These are phyloP conservation scores for Hemisphaericaspora subhashii DNA, from an alignment of 1,139 yeast species.

Conservation along the genomic window DNA sequence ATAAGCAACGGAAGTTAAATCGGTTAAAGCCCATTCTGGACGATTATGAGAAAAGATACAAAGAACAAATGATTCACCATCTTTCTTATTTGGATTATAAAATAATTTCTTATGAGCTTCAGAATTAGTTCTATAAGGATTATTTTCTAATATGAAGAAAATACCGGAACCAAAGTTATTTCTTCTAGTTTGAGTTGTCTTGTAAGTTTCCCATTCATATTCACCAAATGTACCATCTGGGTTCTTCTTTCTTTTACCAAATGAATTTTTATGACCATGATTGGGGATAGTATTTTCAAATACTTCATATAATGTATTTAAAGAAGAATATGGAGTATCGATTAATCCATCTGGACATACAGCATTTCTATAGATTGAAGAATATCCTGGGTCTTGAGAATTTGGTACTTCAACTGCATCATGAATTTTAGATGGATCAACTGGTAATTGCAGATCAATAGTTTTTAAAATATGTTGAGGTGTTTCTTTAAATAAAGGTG, in stretches of 20 bases:
- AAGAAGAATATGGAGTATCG: slow-evolving; percentile 46
- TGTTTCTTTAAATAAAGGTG: slow-evolving; percentile 13
- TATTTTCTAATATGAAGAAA: slow-evolving; percentile 48
- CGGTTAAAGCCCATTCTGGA: slow-evolving; percentile 40
- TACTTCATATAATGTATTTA: slow-evolving; percentile 50
- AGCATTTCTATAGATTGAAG: slow-evolving; percentile 54
- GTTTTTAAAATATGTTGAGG: slow-evolving; percentile 11
- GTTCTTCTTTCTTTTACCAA: slow-evolving; percentile 49
- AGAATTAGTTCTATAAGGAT: slow-evolving; percentile 35
- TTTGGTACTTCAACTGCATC: slow-evolving; percentile 43
- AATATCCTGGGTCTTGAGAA: slow-evolving; percentile 47
- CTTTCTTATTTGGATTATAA: slow-evolving; percentile 23
- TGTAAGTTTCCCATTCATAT: slow-evolving; percentile 52
- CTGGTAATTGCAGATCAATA: slow-evolving; percentile 9
- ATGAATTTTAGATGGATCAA: slow-evolving; percentile 7
- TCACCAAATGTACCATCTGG: slow-evolving; percentile 44
- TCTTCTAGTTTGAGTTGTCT: slow-evolving; percentile 40
- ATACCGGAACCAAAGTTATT: slow-evolving; percentile 65
- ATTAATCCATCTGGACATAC: slow-evolving; percentile 39
- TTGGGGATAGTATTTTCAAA: slow-evolving; percentile 42
- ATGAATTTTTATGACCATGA: slow-evolving; percentile 40
- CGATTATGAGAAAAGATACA: slow-evolving; percentile 38
- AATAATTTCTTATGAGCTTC: slow-evolving; percentile 27
- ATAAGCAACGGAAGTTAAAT: slow-evolving; percentile 36
- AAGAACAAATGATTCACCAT: slow-evolving; percentile 33